Evolutionary conservation across 148 eudicot species (phyloP).

Genomic region (Rhododendron mucronatum): DNA sequence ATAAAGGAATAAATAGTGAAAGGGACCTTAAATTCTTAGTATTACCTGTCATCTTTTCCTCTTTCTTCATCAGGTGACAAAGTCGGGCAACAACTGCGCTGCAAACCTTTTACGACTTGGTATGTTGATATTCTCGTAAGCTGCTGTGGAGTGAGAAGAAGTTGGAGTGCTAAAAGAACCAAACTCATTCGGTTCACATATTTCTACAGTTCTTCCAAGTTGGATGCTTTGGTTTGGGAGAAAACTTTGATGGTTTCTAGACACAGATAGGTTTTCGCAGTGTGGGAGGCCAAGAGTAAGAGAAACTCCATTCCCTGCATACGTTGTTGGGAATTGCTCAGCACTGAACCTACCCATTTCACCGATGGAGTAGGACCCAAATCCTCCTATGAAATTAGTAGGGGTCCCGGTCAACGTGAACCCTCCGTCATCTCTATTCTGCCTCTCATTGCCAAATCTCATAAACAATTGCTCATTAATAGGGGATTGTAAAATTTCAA

Average conservation of each 20-base stretch:
- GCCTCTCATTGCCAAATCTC: conserved; percentile 34
- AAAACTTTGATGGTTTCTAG: conserved; percentile 40
- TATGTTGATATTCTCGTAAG: conserved; percentile 46
- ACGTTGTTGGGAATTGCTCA: conserved; percentile 40
- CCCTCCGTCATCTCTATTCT: conserved; percentile 20
- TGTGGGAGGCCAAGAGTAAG: conserved; percentile 79
- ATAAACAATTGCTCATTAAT: conserved; percentile 25
- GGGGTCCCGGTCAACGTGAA: conserved; percentile 40
- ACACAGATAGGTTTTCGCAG: conserved; percentile 40
- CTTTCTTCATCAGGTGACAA: conserved; percentile 35
- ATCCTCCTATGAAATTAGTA: conserved; percentile 43
- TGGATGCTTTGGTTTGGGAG: conserved; percentile 42
- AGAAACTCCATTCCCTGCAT: conserved; percentile 52
- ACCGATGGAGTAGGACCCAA: conserved; percentile 41
- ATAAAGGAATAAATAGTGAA: background rate
- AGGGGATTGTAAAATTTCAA: conserved; percentile 19
- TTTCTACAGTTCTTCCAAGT: conserved; percentile 36
- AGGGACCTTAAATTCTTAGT: background rate
- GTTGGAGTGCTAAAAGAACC: conserved; percentile 25
- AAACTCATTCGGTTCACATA: conserved; percentile 28
- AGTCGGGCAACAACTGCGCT: conserved; percentile 69
- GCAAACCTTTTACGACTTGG: conserved; percentile 59
- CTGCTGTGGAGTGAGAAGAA: conserved; percentile 33
- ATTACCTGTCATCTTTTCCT: background rate
- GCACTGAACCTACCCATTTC: conserved; percentile 51